Base-by-base conservation (phyloP, 306 rosid genomes). In the Prunus campanulata region DNA sequence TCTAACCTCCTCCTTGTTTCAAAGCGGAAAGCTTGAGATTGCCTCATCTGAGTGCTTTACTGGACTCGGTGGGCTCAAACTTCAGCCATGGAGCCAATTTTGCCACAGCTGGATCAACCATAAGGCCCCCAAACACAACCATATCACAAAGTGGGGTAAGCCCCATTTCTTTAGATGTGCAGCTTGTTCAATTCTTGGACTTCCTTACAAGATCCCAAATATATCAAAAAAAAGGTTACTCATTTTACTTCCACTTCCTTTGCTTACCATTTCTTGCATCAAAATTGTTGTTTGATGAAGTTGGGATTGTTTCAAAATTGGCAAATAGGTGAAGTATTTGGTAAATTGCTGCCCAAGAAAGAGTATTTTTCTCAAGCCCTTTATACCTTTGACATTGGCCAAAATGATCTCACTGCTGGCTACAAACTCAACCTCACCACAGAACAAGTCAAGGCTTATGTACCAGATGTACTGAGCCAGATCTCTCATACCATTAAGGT, bases 81-180 rank as follows among this genome's bases (percentile, higher is more conserved):
- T 91, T 86, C 71, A 82, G 86, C 35, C 91, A 86, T 72, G 95
- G 97, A 85, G 95, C 86, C 30, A 91, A 91, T 47, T 91, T 91
- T 57, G 95, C 95, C n/a, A 90, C 97, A 4, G 97, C 97, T 20
- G 97, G 97, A 76, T 90, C 97, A 55, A 91, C 95, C 78, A 84
- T 91, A 30, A 85, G 93, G 79, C 91, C 91, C 20, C 97, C 74
- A 74, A 91, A 90, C 63, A 90, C 93, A 81, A 88, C 91, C 72
- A 86, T 80, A n/a, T 81, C 77, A 47, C 93, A 91, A 32, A 19
- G 91, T 71, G 95, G 97, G 8, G 80, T 54, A 46, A 89, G 97
- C 69, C 97, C 97, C 70, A 82, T 91, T 80, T 91, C 97, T 30
- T 79, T 91, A 57, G 88, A 89, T 61, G 94, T 89, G 59, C 95